Conservation (phyloP, 140 eudicot genomes). For the Anethum foeniculum region DNA sequence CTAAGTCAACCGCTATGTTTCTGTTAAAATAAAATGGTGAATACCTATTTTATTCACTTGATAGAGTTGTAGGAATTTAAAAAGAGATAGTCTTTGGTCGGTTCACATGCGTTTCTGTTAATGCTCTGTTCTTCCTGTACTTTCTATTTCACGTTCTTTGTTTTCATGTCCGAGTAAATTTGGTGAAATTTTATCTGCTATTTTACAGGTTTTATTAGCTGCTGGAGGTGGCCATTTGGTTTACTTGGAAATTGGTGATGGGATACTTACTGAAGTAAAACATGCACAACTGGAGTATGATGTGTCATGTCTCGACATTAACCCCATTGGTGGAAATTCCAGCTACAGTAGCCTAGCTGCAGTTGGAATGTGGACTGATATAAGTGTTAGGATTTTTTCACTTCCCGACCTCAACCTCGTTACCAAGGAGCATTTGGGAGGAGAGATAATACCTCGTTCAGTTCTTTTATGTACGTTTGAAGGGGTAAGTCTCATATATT, state of each 20-base stretch:
- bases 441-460: conserved; percentile 96
- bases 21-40: not conserved
- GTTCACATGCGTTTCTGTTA: not conserved
- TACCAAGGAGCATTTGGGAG: conserved; percentile 87
- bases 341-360: conserved; percentile 79
- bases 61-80: not conserved
- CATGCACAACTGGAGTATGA: conserved; percentile 74
- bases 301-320: conserved; percentile 88
- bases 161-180: not conserved
- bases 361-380: conserved; percentile 99
- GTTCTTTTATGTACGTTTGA: conserved; percentile 93
- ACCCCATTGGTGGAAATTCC: conserved; percentile 85
- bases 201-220: conserved; percentile 70
- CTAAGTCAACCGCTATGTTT: no score
- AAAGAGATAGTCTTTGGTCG: not conserved
- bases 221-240: conserved; percentile 95
- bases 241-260: conserved; percentile 91
- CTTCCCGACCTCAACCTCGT: conserved; percentile 76
- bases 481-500: conserved; percentile 53
- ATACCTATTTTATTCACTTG: not conserved
- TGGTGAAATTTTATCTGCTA: not conserved
- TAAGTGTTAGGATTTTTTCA: conserved; percentile 74
- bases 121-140: not conserved
- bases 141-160: not conserved
- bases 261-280: conserved; percentile 54